Evolutionary conservation across 2,329 filamentous ascomycete species (phyloP).

Genomic region (Alternaria tenuissima): DNA sequence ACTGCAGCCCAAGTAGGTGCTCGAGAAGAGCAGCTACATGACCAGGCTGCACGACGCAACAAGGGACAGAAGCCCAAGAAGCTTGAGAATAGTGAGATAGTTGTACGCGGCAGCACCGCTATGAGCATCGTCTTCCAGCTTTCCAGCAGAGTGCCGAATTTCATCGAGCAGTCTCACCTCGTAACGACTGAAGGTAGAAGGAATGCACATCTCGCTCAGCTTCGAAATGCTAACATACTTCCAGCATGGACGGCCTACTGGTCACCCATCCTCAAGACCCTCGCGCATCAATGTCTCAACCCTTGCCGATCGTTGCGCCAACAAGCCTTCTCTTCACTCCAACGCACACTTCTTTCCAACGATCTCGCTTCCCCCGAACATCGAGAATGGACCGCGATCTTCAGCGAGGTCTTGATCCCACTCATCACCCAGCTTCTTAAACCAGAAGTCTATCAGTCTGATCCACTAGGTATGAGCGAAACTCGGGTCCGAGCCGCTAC

Average conservation of each 20-base stretch:
- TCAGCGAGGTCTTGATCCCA: slow-evolving; percentile 91
- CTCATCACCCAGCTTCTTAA: slow-evolving; percentile 87
- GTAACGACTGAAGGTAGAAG: slow-evolving; percentile 79
- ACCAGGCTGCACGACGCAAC: slow-evolving; percentile 60
- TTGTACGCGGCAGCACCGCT: slow-evolving; percentile 80
- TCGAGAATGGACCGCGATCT: slow-evolving; percentile 93
- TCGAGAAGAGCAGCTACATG: slow-evolving; percentile 72
- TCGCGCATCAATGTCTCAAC: slow-evolving; percentile 91
- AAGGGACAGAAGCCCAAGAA: slow-evolving; percentile 62
- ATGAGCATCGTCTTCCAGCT: slow-evolving; percentile 83
- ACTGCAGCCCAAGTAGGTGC: slow-evolving; percentile 79
- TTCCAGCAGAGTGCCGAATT: slow-evolving; percentile 79
- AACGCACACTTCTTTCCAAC: slow-evolving; percentile 84
- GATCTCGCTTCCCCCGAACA: slow-evolving; percentile 84
- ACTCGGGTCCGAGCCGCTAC: slow-evolving; percentile 92
- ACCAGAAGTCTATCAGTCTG: slow-evolving; percentile 91
- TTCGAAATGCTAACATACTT: not conserved
- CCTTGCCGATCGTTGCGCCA: slow-evolving; percentile 92
- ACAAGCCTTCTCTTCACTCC: slow-evolving; percentile 84
- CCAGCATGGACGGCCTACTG: slow-evolving; percentile 96
- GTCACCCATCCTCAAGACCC: slow-evolving; percentile 89
- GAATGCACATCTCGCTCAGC: not conserved
- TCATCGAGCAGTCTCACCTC: slow-evolving; percentile 93
- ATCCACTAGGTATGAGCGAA: slow-evolving; percentile 93
- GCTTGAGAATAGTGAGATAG: slow-evolving; percentile 72